These are phyloP conservation scores for Calocera viscosa DNA, from an alignment of 768 basidiomycete species.

Conservation along the genomic window DNA sequence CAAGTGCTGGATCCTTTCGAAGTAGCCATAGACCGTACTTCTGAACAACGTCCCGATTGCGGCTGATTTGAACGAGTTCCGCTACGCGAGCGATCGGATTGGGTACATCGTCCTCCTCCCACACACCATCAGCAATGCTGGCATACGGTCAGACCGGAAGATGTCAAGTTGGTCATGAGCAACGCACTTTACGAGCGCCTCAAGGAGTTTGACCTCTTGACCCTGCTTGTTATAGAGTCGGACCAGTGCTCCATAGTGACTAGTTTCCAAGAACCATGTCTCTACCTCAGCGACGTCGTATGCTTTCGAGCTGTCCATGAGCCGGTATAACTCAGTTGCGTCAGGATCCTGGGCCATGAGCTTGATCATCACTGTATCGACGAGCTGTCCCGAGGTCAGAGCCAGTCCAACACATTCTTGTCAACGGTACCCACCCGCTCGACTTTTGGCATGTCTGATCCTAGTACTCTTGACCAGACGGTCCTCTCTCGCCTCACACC, in stretches of 20 bases:
- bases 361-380: conserved; percentile 74
- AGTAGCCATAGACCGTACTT: conserved; percentile 75
- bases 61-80: conserved; percentile 41
- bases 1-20: conserved; percentile 52
- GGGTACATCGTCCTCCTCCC: conserved; percentile 47
- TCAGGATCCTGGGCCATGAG: conserved; percentile 52
- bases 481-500: conserved; percentile 37
- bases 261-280: conserved; percentile 36
- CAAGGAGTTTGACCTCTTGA: conserved; percentile 49
- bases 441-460: conserved; percentile 19
- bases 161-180: not conserved
- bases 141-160: conserved; percentile 11
- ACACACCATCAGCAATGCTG: conserved; percentile 56
- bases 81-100: conserved; percentile 55
- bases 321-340: conserved; percentile 45
- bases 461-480: conserved; percentile 23
- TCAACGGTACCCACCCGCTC: conserved; percentile 11
- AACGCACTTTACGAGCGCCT: conserved; percentile 57
- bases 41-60: conserved; percentile 49
- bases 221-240: conserved; percentile 46
- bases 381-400: conserved; percentile 35
- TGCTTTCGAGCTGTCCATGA: conserved; percentile 44
- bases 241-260: conserved; percentile 50
- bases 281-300: conserved; percentile 54
- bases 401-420: not conserved